Conservation (phyloP, 164 flowering plant genomes). For the Taxillus chinensis region DNA sequence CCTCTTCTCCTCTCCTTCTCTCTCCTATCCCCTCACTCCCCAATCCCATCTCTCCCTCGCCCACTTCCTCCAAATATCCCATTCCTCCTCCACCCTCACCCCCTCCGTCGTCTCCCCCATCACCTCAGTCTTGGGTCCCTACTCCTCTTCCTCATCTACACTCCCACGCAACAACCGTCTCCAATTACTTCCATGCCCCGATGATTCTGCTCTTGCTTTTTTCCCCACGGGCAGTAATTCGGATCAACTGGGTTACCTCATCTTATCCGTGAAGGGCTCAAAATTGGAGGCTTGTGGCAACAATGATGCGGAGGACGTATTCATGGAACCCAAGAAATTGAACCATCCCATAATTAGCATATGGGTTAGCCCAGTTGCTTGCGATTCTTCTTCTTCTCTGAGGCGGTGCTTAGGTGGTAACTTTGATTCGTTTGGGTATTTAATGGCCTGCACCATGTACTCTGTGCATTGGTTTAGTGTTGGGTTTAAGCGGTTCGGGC, state of each 20-base stretch:
- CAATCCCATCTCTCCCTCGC: slow-evolving; percentile 15
- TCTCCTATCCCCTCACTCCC: slow-evolving; percentile 16
- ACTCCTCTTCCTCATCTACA: slow-evolving; percentile 3
- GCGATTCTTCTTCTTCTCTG: not conserved
- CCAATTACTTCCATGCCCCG: slow-evolving; percentile 23
- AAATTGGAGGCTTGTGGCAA: slow-evolving; percentile 1
- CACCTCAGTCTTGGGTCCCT: not conserved
- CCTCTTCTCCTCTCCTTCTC: slow-evolving; percentile 27
- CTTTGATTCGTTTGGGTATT: slow-evolving; percentile 24
- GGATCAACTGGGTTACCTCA: slow-evolving; percentile 41
- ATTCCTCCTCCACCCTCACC: slow-evolving; percentile 9
- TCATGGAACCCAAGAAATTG: slow-evolving; percentile 9
- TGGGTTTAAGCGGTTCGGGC: slow-evolving; percentile 4
- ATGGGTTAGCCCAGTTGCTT: slow-evolving; percentile 17
- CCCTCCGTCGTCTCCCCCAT: slow-evolving; percentile 14
- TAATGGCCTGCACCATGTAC: slow-evolving; percentile 44
- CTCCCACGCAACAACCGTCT: slow-evolving; percentile 18
- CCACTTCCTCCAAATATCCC: slow-evolving; percentile 10
- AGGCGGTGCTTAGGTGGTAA: too few relatives aligned
- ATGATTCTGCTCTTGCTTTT: slow-evolving; percentile 17
- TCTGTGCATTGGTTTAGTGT: slow-evolving; percentile 61
- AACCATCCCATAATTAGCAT: slow-evolving; percentile 27
- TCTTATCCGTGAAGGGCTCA: slow-evolving; percentile 14
- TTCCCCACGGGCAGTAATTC: slow-evolving; percentile 42
- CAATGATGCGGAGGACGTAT: slow-evolving; percentile 11